Evolutionary conservation across 768 basidiomycete genomes (phyloP).

Genomic region (Amanita pseudoporphyria): DNA sequence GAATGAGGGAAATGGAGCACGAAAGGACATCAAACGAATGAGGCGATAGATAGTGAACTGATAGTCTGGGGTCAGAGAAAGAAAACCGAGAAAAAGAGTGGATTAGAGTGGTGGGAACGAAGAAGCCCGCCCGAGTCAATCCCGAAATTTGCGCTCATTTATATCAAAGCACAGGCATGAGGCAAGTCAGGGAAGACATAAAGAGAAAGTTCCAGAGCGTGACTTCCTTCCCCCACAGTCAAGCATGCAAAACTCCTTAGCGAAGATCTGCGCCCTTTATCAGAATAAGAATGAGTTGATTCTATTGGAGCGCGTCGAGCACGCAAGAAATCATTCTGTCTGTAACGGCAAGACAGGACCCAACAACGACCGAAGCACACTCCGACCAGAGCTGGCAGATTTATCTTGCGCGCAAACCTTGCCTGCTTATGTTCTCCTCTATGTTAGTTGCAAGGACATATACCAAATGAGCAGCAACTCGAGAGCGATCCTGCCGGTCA

Average conservation of each 20-base stretch:
- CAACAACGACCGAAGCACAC: too few relatives aligned
- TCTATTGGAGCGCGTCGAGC: neutral
- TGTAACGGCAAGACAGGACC: neutral
- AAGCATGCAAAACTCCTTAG: neutral
- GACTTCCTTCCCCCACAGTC: neutral
- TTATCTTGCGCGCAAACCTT: too few relatives aligned
- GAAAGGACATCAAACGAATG: neutral
- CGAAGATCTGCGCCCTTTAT: neutral
- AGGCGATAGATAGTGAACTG: neutral
- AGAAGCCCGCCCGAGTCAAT: constrained; percentile 6
- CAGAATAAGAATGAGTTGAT: neutral
- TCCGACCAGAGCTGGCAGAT: too few relatives aligned
- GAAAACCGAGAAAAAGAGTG: neutral
- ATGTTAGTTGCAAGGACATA: too few relatives aligned
- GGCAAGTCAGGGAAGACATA: constrained; percentile 4
- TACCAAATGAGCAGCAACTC: neutral
- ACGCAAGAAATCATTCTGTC: neutral
- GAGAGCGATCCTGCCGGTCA: neutral
- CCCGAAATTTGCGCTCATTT: neutral
- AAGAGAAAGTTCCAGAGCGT: neutral
- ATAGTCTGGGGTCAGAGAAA: neutral
- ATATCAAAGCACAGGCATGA: constrained; percentile 5
- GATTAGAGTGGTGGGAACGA: constrained; percentile 6
- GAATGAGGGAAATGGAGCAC: constrained; percentile 4
- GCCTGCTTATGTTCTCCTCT: too few relatives aligned